phyloP scores from a whole-genome alignment of 2,329 filamentous ascomycete genomes.

The Cytospora schulzeri region DNA sequence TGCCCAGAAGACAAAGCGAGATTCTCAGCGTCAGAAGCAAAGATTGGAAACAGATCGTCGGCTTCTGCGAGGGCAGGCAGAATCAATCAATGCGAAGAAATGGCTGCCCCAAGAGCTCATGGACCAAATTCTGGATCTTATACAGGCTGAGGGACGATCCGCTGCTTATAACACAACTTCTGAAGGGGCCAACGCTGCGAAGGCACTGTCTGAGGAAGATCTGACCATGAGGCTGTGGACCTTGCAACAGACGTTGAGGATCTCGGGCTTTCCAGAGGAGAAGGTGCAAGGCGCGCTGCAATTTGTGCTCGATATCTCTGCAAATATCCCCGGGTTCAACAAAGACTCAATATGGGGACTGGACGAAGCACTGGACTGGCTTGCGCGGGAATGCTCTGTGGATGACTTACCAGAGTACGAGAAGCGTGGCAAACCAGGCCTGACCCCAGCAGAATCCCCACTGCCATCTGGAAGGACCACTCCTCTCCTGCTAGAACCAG shows the following conservation, averaged over 20 bases:
- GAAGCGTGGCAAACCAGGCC: slow-evolving; percentile 42
- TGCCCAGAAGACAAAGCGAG: slow-evolving; percentile 75
- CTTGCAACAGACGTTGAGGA: slow-evolving; percentile 70
- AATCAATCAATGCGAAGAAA: slow-evolving; percentile 69
- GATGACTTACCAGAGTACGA: slow-evolving; percentile 76
- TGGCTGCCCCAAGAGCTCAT: slow-evolving; percentile 83
- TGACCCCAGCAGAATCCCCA: slow-evolving; percentile 52
- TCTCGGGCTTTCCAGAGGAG: slow-evolving; percentile 67
- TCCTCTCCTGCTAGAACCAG: slow-evolving; percentile 45
- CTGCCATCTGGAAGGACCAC: slow-evolving; percentile 53
- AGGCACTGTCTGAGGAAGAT: slow-evolving; percentile 73
- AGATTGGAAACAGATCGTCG: slow-evolving; percentile 85
- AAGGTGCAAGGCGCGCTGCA: slow-evolving; percentile 66
- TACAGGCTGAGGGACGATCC: slow-evolving; percentile 66
- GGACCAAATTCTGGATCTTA: slow-evolving; percentile 74
- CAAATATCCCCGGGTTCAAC: slow-evolving; percentile 56
- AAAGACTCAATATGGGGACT: slow-evolving; percentile 81
- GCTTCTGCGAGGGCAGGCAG: slow-evolving; percentile 76
- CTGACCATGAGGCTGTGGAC: slow-evolving; percentile 82
- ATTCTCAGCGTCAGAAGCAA: slow-evolving; percentile 73
- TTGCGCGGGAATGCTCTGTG: slow-evolving; percentile 73
- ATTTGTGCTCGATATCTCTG: slow-evolving; percentile 67
- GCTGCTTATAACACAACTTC: slow-evolving; percentile 51
- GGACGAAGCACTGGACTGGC: slow-evolving; percentile 86
- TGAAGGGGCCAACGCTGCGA: slow-evolving; percentile 49